Conservation (phyloP, 2,329 filamentous ascomycete species). For the Atkinsonella hypoxylon region DNA sequence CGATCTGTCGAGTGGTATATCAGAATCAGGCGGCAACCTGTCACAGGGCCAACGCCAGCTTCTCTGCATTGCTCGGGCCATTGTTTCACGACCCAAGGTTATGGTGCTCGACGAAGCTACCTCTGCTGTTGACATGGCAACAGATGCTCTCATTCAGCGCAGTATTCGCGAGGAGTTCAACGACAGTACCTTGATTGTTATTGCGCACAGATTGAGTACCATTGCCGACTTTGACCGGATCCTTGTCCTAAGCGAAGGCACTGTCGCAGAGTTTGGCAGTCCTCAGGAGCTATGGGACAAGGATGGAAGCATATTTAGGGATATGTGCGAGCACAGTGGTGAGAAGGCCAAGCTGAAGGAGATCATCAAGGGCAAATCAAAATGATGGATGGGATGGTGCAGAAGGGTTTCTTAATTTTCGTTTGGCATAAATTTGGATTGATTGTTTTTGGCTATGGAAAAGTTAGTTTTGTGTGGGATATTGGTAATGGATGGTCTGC, state of each 20-base stretch:
- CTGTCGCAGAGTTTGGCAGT: slow-evolving; percentile 54
- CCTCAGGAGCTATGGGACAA: slow-evolving; percentile 49
- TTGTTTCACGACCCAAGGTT: slow-evolving; percentile 60
- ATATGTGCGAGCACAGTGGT: slow-evolving; percentile 52
- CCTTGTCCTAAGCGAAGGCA: slow-evolving; percentile 56
- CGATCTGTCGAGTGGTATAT: slow-evolving; percentile 49
- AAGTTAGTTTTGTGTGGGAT: too few relatives aligned
- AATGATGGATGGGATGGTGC: not conserved
- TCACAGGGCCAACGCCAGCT: slow-evolving; percentile 69
- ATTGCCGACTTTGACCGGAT: slow-evolving; percentile 69
- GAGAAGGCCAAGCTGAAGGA: slow-evolving; percentile 41
- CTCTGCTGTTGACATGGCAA: slow-evolving; percentile 65
- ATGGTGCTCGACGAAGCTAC: slow-evolving; percentile 76
- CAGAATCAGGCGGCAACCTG: slow-evolving; percentile 62
- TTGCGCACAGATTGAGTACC: slow-evolving; percentile 64
- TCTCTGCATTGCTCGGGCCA: slow-evolving; percentile 61
- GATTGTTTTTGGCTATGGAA: not conserved
- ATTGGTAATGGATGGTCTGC: too few relatives aligned
- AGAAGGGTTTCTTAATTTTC: not conserved
- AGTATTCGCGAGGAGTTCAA: slow-evolving; percentile 62
- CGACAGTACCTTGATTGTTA: slow-evolving; percentile 57
- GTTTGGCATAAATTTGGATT: not conserved
- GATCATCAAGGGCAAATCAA: slow-evolving; percentile 26
- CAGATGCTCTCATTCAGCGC: slow-evolving; percentile 61
- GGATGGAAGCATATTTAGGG: slow-evolving; percentile 41